Percentiles rank a stretch among this genome's conserved stretches.
Evolutionary conservation across 371 early-diverging fungal species (phyloP).

Genomic region (Mucor mucedo): DNA sequence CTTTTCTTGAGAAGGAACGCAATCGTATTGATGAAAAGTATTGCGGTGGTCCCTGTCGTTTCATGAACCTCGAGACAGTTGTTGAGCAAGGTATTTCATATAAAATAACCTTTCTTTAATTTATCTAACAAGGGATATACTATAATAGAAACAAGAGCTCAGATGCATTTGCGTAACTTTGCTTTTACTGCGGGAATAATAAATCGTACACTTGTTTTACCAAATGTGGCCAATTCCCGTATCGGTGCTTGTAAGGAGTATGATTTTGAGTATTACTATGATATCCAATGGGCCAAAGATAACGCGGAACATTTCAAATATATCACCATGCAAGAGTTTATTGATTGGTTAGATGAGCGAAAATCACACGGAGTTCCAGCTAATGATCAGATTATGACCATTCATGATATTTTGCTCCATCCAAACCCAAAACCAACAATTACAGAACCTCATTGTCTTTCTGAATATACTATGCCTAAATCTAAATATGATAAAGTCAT

Average conservation of each 20-base stretch:
- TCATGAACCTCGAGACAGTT: not conserved
- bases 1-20: not conserved
- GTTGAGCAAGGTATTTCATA: not conserved
- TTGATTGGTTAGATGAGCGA: slow-evolving; percentile 34
- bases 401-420: not conserved
- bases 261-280: slow-evolving; percentile 41
- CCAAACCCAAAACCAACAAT: not conserved
- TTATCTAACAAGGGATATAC: not conserved
- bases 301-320: slow-evolving; percentile 31
- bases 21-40: slow-evolving; percentile 5
- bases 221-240: slow-evolving; percentile 38
- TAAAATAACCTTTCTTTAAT: not conserved
- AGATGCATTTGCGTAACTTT: slow-evolving; percentile 43
- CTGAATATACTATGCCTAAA: not conserved
- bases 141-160: slow-evolving; percentile 46
- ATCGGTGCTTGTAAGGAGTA: slow-evolving; percentile 34
- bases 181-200: slow-evolving; percentile 37
- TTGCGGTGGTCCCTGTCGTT: slow-evolving; percentile 1
- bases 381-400: not conserved
- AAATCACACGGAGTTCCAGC: not conserved
- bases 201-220: slow-evolving; percentile 39
- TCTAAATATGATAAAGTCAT: not conserved
- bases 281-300: slow-evolving; percentile 24
- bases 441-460: not conserved
- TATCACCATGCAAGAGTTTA: slow-evolving; percentile 38